These are phyloP conservation scores for Hirsutella rhossiliensis DNA, from an alignment of 2,329 filamentous ascomycete genomes.

Conservation along the genomic window DNA sequence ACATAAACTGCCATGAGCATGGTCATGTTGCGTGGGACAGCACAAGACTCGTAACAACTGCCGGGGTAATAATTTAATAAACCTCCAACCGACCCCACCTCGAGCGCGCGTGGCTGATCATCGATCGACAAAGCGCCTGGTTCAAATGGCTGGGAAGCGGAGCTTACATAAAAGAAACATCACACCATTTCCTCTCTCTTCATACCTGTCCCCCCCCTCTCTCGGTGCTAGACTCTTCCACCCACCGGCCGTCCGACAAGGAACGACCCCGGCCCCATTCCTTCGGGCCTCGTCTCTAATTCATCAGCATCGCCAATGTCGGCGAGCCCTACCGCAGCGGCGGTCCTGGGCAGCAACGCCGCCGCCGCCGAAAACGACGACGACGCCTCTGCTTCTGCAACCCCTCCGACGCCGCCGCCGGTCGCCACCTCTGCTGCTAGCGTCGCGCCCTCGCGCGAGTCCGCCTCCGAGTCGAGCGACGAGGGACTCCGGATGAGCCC, in stretches of 20 bases:
- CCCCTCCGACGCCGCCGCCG: background rate
- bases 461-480: constrained; percentile 22
- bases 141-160: too few relatives aligned
- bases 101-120: too few relatives aligned
- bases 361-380: background rate
- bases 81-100: too few relatives aligned
- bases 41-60: too few relatives aligned
- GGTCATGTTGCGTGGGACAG: too few relatives aligned
- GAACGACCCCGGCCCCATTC: background rate
- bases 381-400: background rate
- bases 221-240: background rate
- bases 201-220: background rate
- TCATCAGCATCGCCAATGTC: background rate
- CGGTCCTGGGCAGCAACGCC: background rate
- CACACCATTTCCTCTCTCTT: background rate
- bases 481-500: constrained; percentile 22
- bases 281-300: background rate
- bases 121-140: too few relatives aligned
- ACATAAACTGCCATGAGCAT: too few relatives aligned
- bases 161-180: background rate
- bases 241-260: background rate
- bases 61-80: too few relatives aligned
- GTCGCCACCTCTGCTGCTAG: background rate
- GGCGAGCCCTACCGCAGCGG: background rate
- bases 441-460: constrained; percentile 6